Evolutionary conservation across 2,329 filamentous ascomycete species (phyloP).

Genomic region (Ciborinia camelliae): DNA sequence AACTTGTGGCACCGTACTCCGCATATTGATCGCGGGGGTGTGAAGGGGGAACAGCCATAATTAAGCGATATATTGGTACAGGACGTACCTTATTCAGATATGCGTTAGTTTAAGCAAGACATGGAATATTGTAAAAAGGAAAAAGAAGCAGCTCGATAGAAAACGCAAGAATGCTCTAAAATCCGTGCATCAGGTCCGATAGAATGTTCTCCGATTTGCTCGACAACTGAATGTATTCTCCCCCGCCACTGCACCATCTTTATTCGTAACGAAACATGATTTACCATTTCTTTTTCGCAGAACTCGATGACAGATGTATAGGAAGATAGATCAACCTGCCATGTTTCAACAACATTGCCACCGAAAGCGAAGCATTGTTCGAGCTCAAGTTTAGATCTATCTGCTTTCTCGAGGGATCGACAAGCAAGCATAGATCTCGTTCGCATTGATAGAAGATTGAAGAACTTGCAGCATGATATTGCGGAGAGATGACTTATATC

Average conservation of each 20-base stretch:
- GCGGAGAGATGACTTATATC: too few species aligned
- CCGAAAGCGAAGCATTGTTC: conserved; percentile 12
- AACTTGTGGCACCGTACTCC: too few species aligned
- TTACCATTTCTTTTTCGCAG: conserved; percentile 5
- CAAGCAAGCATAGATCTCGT: conserved; percentile 33
- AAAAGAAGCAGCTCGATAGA: too few species aligned
- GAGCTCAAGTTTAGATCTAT: conserved; percentile 24
- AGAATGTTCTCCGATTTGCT: conserved; percentile 43
- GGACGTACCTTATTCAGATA: too few species aligned
- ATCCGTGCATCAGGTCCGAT: conserved; percentile 35
- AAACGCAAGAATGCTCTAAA: neutral
- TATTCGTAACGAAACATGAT: conserved; percentile 40
- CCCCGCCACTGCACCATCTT: conserved; percentile 41
- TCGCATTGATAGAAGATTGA: conserved; percentile 23
- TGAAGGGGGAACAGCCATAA: too few species aligned
- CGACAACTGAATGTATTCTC: conserved; percentile 44
- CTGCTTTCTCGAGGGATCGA: conserved; percentile 24
- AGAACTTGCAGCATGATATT: too few species aligned
- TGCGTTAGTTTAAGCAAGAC: too few species aligned
- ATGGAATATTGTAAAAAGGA: too few species aligned
- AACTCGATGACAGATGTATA: conserved; percentile 24
- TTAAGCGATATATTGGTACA: too few species aligned
- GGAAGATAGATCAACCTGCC: conserved; percentile 23
- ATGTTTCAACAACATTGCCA: conserved; percentile 20
- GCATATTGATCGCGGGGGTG: too few species aligned